Base-by-base conservation (phyloP, 108 stramenopile species). In the Nitzschia palea region DNA sequence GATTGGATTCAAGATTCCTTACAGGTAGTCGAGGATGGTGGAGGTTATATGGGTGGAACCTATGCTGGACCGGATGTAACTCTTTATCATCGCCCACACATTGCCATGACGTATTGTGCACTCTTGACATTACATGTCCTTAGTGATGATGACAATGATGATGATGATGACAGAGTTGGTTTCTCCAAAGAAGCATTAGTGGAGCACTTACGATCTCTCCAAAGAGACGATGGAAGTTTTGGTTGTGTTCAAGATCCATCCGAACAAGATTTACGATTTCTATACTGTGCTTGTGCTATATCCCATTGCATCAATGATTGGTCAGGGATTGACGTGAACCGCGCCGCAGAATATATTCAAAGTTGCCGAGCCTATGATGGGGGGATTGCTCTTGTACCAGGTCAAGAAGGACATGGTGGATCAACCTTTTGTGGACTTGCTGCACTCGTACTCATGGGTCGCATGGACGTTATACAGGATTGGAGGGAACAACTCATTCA, bases 51-150 rank as follows among this genome's bases (percentile, higher is more conserved):
- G 18, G 42, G 34, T 30, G 74, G 53, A 34, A 26, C 43, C 26
- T 12, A 42, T 65, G 45, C 12, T 23, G 55, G 55, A 31, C 55
- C 33, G 2, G 55, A 30, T 2, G 47, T 40, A 12, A 40, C 37
- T 10, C 47, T 20, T 4, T 78, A 81, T 62, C 68, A 73, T 56
- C 85, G 84, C 42, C 70, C 79, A 0, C 86, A 92, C 61, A 58
- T 95, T 40, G 87, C 89, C 56, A 90, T 92, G 89, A 95, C 89
- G 25, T 92, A 95, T 60, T 85, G 87, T 0, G 94, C 90, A 20
- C 58, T 95, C 6, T 83, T 78, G 37, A 89, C 88, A 1, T 78
- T 91, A 31, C 42, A 62, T 9, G 64, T 87, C n/a, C 55, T 94
- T 45, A 84, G 80, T 23, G 88, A 84, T 48, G 18, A 18, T 20